These are phyloP conservation scores for Malania oleifera DNA, from an alignment of 164 flowering plant species.

Conservation along the genomic window DNA sequence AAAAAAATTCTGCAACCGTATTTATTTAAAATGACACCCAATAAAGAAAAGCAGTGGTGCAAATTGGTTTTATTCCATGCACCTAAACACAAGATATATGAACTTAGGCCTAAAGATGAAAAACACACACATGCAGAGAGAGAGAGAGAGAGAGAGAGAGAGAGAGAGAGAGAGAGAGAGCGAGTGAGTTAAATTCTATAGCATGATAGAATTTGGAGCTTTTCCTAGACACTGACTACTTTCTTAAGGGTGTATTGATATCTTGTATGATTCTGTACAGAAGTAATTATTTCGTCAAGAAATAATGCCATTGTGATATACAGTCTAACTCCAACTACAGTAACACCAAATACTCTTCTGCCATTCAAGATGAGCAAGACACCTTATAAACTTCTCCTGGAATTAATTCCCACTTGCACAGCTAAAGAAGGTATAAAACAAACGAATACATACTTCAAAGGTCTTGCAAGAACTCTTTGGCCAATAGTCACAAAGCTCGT, in stretches of 20 bases:
- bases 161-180: too few relatives aligned
- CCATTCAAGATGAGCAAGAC: background rate
- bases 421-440: background rate
- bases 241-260: too few relatives aligned
- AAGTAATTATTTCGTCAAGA: background rate
- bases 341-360: background rate
- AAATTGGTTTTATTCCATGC: too few relatives aligned
- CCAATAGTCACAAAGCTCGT: constrained; percentile 96
- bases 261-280: too few relatives aligned
- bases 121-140: background rate
- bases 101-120: background rate
- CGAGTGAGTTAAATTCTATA: too few relatives aligned
- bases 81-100: too few relatives aligned
- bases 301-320: too few relatives aligned
- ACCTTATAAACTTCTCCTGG: background rate
- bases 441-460: constrained; percentile 65
- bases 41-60: too few relatives aligned
- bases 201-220: too few relatives aligned
- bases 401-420: background rate
- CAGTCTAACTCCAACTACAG: background rate
- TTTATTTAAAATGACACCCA: too few relatives aligned
- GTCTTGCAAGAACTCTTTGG: constrained; percentile 95
- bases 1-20: background rate
- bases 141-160: background rate
- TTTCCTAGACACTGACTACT: too few relatives aligned